Evolutionary conservation across 2,329 filamentous ascomycete genomes (phyloP), one percentile per base, ranked within the genome.

Genomic region (Cytospora chrysosperma): DNA sequence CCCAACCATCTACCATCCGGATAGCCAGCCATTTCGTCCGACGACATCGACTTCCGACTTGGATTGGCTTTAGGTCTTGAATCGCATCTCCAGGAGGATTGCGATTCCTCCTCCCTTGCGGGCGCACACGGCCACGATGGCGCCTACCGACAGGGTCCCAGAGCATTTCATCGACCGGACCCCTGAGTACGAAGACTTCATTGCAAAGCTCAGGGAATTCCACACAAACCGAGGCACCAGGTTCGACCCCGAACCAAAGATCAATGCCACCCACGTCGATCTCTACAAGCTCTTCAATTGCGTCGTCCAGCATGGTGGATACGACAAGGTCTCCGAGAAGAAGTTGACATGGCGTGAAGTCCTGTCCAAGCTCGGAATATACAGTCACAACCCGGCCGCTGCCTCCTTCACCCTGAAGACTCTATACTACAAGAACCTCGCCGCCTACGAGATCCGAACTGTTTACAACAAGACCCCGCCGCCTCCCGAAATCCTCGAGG

Each of bases 371-470:
- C 88, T 96, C 63, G 86, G 91, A 56, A 85, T 93, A 67, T 87
- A 87, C 72, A 88, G 87, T 62, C 83, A 85, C 70, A 93, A 94
- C 72, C 87, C 91, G 67, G 84, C 92, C 8, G 91, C 92, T n/a
- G 87, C 92, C 64, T 92, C 92, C 17, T 96, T 96, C 77, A 85
- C 90, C 64, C 80, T 96, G 62, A 97, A 97, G 78, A 89, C 90
- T 62, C 88, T 90, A 67, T 97, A 95, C 78, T 96, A 96, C 80
- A 93, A 92, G 75, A 92, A 94, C 71, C 84, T 97, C 52, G 89
- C 90, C 15, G 92, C 93, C 1, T 97, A 90, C 76, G 93, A 96
- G 76, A 95, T 96, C 71, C 86, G 85, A 54, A 89, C 87, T 13
- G 78, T 93, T 50, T 90, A 93, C 77, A 85, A 88, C 60, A 88